These are phyloP conservation scores for Echria macrotheca DNA, from an alignment of 495 filamentous ascomycete species.

Conservation along the genomic window DNA sequence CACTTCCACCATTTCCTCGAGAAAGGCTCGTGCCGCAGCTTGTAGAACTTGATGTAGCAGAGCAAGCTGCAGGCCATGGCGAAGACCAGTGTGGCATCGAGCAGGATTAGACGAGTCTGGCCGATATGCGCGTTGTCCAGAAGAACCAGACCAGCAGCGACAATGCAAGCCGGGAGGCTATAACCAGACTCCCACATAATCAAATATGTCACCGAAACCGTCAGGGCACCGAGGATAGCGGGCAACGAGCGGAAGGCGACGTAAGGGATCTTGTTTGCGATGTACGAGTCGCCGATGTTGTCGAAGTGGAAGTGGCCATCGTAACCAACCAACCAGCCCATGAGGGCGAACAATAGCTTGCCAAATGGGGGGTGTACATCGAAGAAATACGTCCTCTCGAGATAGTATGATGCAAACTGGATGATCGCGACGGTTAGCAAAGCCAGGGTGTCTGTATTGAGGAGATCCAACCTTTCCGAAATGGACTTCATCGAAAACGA, in stretches of 20 bases:
- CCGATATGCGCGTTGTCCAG: slow-evolving; percentile 99
- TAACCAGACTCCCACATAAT: slow-evolving; percentile 99
- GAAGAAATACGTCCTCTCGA: slow-evolving; percentile 98
- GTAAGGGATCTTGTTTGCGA: slow-evolving; percentile 94
- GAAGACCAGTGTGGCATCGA: slow-evolving; percentile 90
- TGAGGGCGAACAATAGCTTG: slow-evolving; percentile 82
- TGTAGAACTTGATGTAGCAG: slow-evolving; percentile 96
- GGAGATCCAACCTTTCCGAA: slow-evolving; percentile 82
- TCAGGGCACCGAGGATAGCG: slow-evolving; percentile 83
- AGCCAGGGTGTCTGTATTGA: neutral
- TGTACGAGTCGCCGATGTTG: slow-evolving; percentile 98
- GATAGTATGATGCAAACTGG: slow-evolving; percentile 93
- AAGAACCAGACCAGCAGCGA: slow-evolving; percentile 80
- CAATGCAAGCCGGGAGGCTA: slow-evolving; percentile 82
- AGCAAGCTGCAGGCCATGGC: slow-evolving; percentile 93
- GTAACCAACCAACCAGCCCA: slow-evolving; percentile 94
- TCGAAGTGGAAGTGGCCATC: slow-evolving; percentile 97
- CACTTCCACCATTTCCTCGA: slow-evolving; percentile 99
- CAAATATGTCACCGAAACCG: slow-evolving; percentile 87
- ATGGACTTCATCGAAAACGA: slow-evolving; percentile 99
- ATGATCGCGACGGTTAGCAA: slow-evolving; percentile 7
- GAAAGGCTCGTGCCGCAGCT: slow-evolving; percentile 84
- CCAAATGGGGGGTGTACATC: slow-evolving; percentile 98
- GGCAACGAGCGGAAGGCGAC: slow-evolving; percentile 93
- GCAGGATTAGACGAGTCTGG: slow-evolving; percentile 89